Evolutionary conservation across 495 filamentous ascomycete genomes (phyloP), one percentile per base, ranked within the genome.

Genomic region (Terfezia boudieri): DNA sequence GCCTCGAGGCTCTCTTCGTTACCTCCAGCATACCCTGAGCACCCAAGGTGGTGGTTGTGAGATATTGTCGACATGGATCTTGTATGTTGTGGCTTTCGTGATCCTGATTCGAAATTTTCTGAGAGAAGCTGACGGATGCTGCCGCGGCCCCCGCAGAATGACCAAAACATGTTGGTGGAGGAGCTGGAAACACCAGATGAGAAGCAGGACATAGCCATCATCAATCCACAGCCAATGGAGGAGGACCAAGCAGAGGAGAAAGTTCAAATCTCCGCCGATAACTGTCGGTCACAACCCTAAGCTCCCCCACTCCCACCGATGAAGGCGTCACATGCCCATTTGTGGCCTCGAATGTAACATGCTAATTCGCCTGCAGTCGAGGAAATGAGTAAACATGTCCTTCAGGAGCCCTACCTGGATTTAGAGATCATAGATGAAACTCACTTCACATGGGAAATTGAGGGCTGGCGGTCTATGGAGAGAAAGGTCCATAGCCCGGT

Each of bases 401-500:
- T 95, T 26, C 72, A 77, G 49, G 78, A 84, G 61, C 68, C 74
- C 37, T 76, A 82, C 51, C 73, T 76, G 36, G 82, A 87, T 56
- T 70, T 93, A 37, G 87, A 92, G 64, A 76, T 70, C 14, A 73
- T 76, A 62, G 71, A 72, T 20, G 86, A 94, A 62, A 70, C 72
- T 8, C 67, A 78, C 57, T 66, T 82, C 63, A 90, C 86, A 58
- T 99, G 90, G 90, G 74, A 82, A 36, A 83, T 99, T 49, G 73
- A 84, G 53, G 71, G 80, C 49, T 99, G 88, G 85, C 69, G 82
- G 57, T 73, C 69, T 38, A 65, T 88, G 58, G 70, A 72, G 23
- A 78, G 80, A 66, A 87, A 84, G 61, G 78, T 86, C 58, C 85
- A 92, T 70, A 85, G 92, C 8, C 92, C 92, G 0, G 67, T 78